Evolutionary conservation across 768 basidiomycete species (phyloP).

Genomic region (Tulasnella sp.): DNA sequence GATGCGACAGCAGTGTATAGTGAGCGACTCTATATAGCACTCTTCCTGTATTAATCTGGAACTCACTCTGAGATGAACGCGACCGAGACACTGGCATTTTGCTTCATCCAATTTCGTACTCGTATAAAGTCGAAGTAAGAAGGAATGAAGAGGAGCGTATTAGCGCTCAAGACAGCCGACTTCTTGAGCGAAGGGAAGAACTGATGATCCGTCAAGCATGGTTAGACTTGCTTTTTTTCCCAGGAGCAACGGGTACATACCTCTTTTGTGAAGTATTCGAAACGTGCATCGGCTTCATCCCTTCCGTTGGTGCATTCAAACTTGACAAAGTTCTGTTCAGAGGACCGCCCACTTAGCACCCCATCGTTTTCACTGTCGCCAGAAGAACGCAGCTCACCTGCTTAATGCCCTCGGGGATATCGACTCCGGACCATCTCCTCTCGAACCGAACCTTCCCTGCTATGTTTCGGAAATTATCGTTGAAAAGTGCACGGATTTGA

Average conservation of each 20-base stretch:
- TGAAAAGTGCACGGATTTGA: slow-evolving; percentile 75
- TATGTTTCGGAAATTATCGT: slow-evolving; percentile 67
- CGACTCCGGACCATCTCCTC: slow-evolving; percentile 59
- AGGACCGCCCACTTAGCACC: neutral
- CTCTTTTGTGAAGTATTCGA: slow-evolving; percentile 80
- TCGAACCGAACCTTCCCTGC: slow-evolving; percentile 73
- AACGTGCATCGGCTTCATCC: slow-evolving; percentile 81
- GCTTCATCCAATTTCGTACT: slow-evolving; percentile 77
- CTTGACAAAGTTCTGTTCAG: slow-evolving; percentile 53
- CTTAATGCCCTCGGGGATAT: slow-evolving; percentile 74
- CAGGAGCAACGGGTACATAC: slow-evolving; percentile 34
- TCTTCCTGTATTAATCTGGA: neutral
- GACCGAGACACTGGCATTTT: slow-evolving; percentile 60
- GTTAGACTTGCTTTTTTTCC: neutral
- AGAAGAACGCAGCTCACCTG: slow-evolving; percentile 44
- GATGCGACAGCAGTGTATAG: neutral
- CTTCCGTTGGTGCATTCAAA: slow-evolving; percentile 65
- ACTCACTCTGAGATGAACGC: slow-evolving; percentile 83
- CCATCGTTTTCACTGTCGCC: neutral
- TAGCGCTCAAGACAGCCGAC: slow-evolving; percentile 87
- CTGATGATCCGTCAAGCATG: slow-evolving; percentile 33
- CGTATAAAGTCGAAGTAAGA: slow-evolving; percentile 96
- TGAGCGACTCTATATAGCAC: neutral
- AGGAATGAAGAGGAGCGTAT: slow-evolving; percentile 83
- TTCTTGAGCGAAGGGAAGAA: slow-evolving; percentile 74